Percentiles rank a stretch among this genome's conserved stretches.
phyloP scores from a whole-genome alignment of 208 protist species.

The Leishmania amazonensis region DNA sequence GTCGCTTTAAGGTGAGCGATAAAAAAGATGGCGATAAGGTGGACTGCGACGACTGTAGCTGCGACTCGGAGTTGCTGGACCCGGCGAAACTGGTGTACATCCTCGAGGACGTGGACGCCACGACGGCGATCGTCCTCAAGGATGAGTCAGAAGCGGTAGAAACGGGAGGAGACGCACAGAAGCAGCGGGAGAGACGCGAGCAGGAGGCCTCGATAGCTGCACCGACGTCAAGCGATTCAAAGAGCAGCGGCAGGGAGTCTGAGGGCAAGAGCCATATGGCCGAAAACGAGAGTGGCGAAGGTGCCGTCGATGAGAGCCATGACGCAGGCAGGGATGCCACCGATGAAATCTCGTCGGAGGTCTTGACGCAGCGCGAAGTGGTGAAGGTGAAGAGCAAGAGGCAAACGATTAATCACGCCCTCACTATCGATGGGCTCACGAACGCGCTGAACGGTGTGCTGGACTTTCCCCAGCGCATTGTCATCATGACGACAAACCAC shows the following conservation, averaged over 20 bases:
- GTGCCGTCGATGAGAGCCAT: constrained; percentile 5
- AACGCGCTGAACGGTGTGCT: constrained; percentile 94
- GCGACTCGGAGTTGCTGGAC: constrained; percentile 31
- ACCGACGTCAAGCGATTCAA: not conserved
- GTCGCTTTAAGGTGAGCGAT: constrained; percentile 52
- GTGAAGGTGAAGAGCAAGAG: constrained; percentile 28
- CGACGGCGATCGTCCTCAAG: constrained; percentile 55
- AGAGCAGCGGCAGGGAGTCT: not conserved
- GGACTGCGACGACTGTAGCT: not conserved
- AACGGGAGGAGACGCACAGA: not conserved
- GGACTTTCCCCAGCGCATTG: constrained; percentile 84
- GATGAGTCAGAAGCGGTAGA: constrained; percentile 18
- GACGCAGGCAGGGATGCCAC: not conserved
- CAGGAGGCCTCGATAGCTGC: not conserved
- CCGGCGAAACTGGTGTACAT: constrained; percentile 82
- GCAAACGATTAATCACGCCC: not conserved
- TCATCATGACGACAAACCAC: constrained; percentile 96
- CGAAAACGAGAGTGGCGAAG: not conserved
- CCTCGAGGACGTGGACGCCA: constrained; percentile 88
- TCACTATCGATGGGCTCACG: constrained; percentile 87
- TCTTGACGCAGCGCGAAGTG: constrained; percentile 20
- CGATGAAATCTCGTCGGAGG: not conserved
- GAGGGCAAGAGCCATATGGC: not conserved
- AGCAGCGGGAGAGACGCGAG: not conserved
- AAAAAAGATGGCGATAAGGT: constrained; percentile 10